Evolutionary conservation across 768 basidiomycete genomes (phyloP), one percentile per base, ranked within the genome.

Genomic region (Tricholoma flavovirens): DNA sequence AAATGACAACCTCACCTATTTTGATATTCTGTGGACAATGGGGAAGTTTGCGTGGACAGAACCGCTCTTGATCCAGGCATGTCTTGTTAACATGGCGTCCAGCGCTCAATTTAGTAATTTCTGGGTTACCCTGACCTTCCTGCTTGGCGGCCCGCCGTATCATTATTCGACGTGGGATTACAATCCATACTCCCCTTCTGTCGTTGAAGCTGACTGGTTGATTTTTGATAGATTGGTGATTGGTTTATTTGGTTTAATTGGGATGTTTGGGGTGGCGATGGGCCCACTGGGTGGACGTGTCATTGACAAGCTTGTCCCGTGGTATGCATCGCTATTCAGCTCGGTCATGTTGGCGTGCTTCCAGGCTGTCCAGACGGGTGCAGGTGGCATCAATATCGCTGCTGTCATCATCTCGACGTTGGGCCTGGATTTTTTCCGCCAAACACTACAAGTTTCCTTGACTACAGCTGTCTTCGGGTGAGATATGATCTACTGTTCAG

Each of bases 101-200:
- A 85, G 85, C 22, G 85, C 82, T 51, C 84, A 72, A 50, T 81
- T 80, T 62, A 76, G 72, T 10, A 79, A 74, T 60, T 85, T 83
- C 60, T 85, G 87, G 87, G 86, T 88, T 3, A 88, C 87, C 0
- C 67, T 90, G 57, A 92, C 91, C 0, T 95, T 93, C 74, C 73
- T 93, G 19, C 83, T 96, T 2, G 86, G 84, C 7, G 88, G 84
- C 5, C 69, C 83, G 3, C 87, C 88, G 0, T 94, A 92, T 64
- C 65, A 84, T 61, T 93, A 87, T 60, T 86, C 84, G 1, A 88
- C 86, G 87, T 80, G 73, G 38, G 77, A 76, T 14, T 24, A 30
- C 35, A 11, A 14, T 49, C 17, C 36, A 5, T 26, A 26, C 29
- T 21, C 38, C 38, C 14, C 24, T 26, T 19, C 2, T 12, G 43